Percentiles rank a stretch among this genome's conserved stretches.
These are phyloP conservation scores for Hortiboletus rubellus DNA, from an alignment of 1,284 basidiomycete genomes.

Conservation along the genomic window DNA sequence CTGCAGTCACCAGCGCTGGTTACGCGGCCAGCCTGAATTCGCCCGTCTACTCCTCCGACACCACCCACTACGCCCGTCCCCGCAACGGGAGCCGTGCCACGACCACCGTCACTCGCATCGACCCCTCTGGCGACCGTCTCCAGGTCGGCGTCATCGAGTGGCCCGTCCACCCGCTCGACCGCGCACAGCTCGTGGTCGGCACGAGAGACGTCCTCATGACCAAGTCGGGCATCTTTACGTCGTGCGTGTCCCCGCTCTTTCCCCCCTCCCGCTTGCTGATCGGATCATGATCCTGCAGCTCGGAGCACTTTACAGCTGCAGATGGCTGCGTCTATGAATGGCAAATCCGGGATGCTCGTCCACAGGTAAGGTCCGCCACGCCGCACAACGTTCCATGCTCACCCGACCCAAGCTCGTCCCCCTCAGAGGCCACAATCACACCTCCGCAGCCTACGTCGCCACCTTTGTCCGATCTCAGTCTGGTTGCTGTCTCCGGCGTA, in stretches of 20 bases:
- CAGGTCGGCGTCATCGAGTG: slow-evolving; percentile 36
- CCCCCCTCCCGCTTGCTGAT: background rate
- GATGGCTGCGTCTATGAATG: slow-evolving; percentile 32
- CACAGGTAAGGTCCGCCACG: slow-evolving; percentile 24
- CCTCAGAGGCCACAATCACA: background rate
- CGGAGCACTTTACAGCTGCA: slow-evolving; percentile 28
- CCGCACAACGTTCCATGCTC: background rate
- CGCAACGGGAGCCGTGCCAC: slow-evolving; percentile 18
- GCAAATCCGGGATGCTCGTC: slow-evolving; percentile 25
- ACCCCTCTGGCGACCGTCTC: slow-evolving; percentile 19
- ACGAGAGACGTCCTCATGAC: slow-evolving; percentile 27
- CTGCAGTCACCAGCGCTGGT: too few relatives aligned
- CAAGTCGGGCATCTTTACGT: slow-evolving; percentile 26
- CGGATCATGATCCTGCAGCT: slow-evolving; percentile 9
- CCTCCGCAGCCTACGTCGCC: slow-evolving; percentile 26
- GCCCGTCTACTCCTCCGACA: slow-evolving; percentile 25
- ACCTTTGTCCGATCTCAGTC: slow-evolving; percentile 27
- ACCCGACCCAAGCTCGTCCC: slow-evolving; percentile 27
- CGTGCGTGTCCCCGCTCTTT: slow-evolving; percentile 13
- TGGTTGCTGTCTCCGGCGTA: slow-evolving; percentile 21
- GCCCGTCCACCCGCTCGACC: slow-evolving; percentile 13
- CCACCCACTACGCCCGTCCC: slow-evolving; percentile 6
- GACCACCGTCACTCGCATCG: slow-evolving; percentile 29
- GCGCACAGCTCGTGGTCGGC: slow-evolving; percentile 25
- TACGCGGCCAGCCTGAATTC: too few relatives aligned